Conservation (phyloP, 352 stramenopile genomes). For the Phytophthora sojae region DNA sequence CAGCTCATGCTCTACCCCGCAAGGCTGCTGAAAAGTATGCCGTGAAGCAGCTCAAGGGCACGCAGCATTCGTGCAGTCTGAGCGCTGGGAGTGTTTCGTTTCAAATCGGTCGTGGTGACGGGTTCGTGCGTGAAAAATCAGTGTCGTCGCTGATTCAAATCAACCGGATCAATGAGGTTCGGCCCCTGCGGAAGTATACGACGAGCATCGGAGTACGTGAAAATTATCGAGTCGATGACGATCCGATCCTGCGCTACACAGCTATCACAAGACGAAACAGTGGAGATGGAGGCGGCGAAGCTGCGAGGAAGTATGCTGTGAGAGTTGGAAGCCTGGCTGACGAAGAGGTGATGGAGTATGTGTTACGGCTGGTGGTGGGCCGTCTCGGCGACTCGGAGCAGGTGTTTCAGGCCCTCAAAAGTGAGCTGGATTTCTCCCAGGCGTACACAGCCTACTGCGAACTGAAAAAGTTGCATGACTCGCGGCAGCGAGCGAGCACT, state of each 20-base stretch:
- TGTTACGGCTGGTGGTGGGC: constrained; percentile 45
- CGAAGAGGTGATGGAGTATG: constrained; percentile 51
- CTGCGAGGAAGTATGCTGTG: constrained; percentile 26
- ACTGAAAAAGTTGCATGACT: constrained; percentile 39
- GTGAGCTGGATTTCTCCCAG: constrained; percentile 40
- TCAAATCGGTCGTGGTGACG: constrained; percentile 25
- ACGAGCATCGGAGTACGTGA: constrained; percentile 49
- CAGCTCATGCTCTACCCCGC: constrained; percentile 6
- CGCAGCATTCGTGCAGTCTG: constrained; percentile 2
- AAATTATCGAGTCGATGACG: constrained; percentile 59
- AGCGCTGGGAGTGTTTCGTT: constrained; percentile 15
- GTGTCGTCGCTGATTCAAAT: constrained; percentile 32
- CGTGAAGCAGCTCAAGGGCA: constrained; percentile 17
- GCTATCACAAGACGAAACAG: constrained; percentile 54
- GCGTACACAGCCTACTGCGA: constrained; percentile 49
- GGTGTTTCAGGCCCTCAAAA: constrained; percentile 49
- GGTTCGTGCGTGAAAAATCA: constrained; percentile 17
- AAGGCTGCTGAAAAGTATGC: constrained; percentile 18
- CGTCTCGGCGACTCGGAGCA: constrained; percentile 40
- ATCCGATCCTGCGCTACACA: constrained; percentile 70
- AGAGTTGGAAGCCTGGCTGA: constrained; percentile 32
- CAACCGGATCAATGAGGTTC: constrained; percentile 20
- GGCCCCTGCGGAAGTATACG: constrained; percentile 35
- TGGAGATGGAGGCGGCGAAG: constrained; percentile 28
- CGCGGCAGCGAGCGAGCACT: constrained; percentile 8